These are phyloP conservation scores for Pseudopithomyces maydicus DNA, from an alignment of 2,329 filamentous ascomycete genomes.

Conservation along the genomic window DNA sequence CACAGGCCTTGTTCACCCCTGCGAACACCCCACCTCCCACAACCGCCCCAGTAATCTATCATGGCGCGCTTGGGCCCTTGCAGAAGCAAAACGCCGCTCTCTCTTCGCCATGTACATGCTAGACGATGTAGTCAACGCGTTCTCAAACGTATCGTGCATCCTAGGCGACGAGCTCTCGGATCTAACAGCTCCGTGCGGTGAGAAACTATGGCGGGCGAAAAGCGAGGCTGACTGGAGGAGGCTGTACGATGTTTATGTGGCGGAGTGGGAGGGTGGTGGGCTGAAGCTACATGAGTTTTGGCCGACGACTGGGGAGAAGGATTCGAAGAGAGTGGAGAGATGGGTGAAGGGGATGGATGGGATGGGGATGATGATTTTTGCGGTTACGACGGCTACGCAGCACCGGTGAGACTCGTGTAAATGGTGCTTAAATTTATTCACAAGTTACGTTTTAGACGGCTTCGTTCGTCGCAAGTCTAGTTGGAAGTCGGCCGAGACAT, in stretches of 20 bases:
- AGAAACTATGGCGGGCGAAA: not conserved
- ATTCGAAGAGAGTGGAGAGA: not conserved
- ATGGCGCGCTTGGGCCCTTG: not conserved
- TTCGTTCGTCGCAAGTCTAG: too few species aligned
- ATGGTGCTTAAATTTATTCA: too few species aligned
- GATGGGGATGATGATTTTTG: slow-evolving; percentile 1
- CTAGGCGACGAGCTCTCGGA: not conserved
- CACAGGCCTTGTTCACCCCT: not conserved
- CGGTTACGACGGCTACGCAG: not conserved
- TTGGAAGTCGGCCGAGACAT: too few species aligned
- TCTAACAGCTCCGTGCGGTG: not conserved
- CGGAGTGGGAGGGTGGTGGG: slow-evolving; percentile 1
- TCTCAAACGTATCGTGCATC: not conserved
- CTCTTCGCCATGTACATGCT: not conserved
- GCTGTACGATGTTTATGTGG: not conserved
- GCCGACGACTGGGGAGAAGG: not conserved
- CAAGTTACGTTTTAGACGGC: too few species aligned
- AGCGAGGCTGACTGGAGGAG: not conserved
- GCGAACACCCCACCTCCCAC: not conserved
- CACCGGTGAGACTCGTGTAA: not conserved
- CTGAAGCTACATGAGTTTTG: not conserved
- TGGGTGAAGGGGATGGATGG: not conserved
- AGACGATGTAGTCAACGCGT: not conserved
- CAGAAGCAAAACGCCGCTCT: not conserved
- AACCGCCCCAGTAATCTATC: not conserved